Base-by-base conservation (phyloP, 2,329 filamentous ascomycete species). In the Fusarium palustre region DNA sequence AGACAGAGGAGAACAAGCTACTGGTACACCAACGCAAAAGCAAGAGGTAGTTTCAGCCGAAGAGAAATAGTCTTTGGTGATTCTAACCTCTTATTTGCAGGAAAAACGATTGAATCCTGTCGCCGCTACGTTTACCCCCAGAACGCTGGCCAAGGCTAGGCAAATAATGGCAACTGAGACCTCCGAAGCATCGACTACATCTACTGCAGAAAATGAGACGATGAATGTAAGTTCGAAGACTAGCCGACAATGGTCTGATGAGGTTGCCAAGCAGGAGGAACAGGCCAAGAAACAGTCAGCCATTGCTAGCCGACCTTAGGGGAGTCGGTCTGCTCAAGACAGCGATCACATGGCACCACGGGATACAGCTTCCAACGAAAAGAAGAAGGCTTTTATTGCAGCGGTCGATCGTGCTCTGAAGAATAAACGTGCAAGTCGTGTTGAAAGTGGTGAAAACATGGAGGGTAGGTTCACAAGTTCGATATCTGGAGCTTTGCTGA, bases 111-210 rank as follows among this genome's bases (percentile, higher is more conserved):
- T 88, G 71, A 88, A 88, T 76, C 86, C 86, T 33, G 79, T 82
- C 70, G 86, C 86, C 30, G 82, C 84, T 45, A 82, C 83, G 55
- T 88, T 88, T 64, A 88, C 85, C 2, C 86, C 86, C 48, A 81
- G 81, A 28, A 68, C 63, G 20, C 47, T 73, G 30, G 66, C 69
- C 15, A 74, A 70, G 59, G 59, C 62, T 20, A 61, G 61, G 42
- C 56, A 39, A 41, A 43, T 50, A 24, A 28, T 64, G 20, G 34
- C 30, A 34, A 68, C 63, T 16, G 56, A 72, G 28, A 52, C 41
- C 10, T 71, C 70, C 12, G 53, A 64, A 28, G 60, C 46, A 33
- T 66, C 69, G 18, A 64, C 62, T 22, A 58, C 45, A 18, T 68
- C 66, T 24, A 50, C 41, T 20, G 39, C 39, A n/a, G 48, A 60